A percentile compares a stretch with the other conserved stretches of the same genome.
Conservation (phyloP, 176 grass and related monocot genomes). For the Cenchrus fungigraminus region DNA sequence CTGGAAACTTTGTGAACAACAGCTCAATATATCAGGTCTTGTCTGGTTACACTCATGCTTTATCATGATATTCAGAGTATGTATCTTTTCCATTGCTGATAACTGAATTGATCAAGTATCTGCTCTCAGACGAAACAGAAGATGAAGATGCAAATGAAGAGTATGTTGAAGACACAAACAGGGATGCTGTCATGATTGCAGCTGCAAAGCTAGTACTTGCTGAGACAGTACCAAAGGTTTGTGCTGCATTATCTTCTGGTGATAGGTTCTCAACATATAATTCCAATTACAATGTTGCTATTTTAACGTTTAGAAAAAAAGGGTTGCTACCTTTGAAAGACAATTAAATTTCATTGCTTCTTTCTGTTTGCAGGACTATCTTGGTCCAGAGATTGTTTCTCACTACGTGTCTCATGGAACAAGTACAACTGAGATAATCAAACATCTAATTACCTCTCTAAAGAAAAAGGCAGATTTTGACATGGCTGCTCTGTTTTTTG, state of each 20-base stretch:
- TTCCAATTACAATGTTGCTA: slow-evolving; percentile 21
- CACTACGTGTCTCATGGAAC: slow-evolving; percentile 79
- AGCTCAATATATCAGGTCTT: slow-evolving; percentile 86
- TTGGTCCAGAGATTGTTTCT: slow-evolving; percentile 93
- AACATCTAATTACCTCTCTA: slow-evolving; percentile 76
- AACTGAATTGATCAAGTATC: slow-evolving; percentile 32
- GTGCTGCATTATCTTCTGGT: slow-evolving; percentile 36
- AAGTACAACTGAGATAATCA: slow-evolving; percentile 88
- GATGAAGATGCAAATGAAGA: slow-evolving; percentile 96
- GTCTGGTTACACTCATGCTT: not conserved
- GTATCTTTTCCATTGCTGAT: slow-evolving; percentile 21
- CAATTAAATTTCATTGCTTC: not conserved
- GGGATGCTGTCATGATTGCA: slow-evolving; percentile 93
- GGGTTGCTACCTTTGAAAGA: not conserved
- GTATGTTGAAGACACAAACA: slow-evolving; percentile 95
- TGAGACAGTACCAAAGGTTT: slow-evolving; percentile 85
- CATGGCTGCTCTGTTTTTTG: slow-evolving; percentile 72
- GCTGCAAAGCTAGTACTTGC: slow-evolving; percentile 85
- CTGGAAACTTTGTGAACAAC: slow-evolving; percentile 88
- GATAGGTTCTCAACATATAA: slow-evolving; percentile 33
- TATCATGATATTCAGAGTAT: slow-evolving; percentile 29
- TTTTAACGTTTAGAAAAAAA: slow-evolving; percentile 17
- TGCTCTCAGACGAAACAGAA: slow-evolving; percentile 91
- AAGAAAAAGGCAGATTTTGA: slow-evolving; percentile 73
- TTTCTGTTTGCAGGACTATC: slow-evolving; percentile 74